Evolutionary conservation across 2,329 filamentous ascomycete genomes (phyloP).

Genomic region (Aureobasidium uvarum): DNA sequence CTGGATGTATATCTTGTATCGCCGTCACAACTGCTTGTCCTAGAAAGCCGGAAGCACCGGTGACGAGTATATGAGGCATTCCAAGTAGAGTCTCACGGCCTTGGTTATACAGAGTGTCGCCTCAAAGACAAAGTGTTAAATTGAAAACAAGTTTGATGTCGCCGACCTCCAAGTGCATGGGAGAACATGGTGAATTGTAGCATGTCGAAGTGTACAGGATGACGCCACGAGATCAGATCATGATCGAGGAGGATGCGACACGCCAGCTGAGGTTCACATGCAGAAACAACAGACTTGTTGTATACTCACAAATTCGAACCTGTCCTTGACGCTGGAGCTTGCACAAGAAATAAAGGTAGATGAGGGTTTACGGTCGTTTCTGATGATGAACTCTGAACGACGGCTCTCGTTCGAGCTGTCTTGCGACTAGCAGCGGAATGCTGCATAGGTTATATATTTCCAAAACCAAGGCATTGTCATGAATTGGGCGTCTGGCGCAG

Average conservation of each 20-base stretch:
- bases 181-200: background rate
- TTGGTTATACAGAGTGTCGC: too few species aligned
- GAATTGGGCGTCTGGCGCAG: slow-evolving; percentile 22
- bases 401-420: too few species aligned
- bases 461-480: too few species aligned
- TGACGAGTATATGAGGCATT: slow-evolving; percentile 43
- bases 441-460: too few species aligned
- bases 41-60: slow-evolving; percentile 51
- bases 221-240: slow-evolving; percentile 19
- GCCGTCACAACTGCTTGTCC: slow-evolving; percentile 45
- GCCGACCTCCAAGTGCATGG: background rate
- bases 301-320: background rate
- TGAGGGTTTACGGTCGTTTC: background rate
- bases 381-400: slow-evolving; percentile 2
- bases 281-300: background rate
- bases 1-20: slow-evolving; percentile 40
- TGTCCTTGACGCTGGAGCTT: background rate
- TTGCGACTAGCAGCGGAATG: background rate
- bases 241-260: background rate
- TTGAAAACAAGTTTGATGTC: background rate
- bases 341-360: background rate
- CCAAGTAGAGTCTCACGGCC: too few species aligned
- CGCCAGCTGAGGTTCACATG: background rate
- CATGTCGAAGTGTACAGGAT: slow-evolving; percentile 11
- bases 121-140: too few species aligned